phyloP scores from a whole-genome alignment of 2,329 filamentous ascomycete genomes.

The Lojkania enalia region DNA sequence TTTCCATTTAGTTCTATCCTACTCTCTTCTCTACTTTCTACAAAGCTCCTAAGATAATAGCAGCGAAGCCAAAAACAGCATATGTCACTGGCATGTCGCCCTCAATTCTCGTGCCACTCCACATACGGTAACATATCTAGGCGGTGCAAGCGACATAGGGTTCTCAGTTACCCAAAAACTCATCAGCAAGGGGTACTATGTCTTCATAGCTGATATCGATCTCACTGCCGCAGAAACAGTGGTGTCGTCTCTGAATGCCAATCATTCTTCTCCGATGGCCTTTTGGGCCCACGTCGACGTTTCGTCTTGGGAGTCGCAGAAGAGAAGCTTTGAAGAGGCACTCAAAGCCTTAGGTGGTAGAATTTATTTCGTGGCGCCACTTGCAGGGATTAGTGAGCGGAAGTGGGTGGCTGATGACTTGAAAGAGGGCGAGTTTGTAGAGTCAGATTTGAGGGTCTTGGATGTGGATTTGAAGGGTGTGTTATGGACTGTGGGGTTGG shows the following conservation, averaged over 20 bases:
- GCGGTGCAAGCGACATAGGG: constrained; percentile 41
- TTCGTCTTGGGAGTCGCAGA: constrained; percentile 44
- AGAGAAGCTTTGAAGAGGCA: constrained; percentile 41
- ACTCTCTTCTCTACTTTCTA: too few relatives aligned
- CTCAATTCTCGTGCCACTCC: not conserved
- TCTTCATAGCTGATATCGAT: constrained; percentile 53
- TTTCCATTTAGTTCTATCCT: too few relatives aligned
- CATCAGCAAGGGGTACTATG: constrained; percentile 45
- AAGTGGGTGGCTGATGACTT: constrained; percentile 36
- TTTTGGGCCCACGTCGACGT: constrained; percentile 36
- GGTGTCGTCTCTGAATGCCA: constrained; percentile 21
- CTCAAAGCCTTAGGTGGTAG: constrained; percentile 39
- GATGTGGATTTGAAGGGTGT: constrained; percentile 49
- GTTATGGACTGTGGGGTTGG: constrained; percentile 48
- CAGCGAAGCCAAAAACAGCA: not conserved
- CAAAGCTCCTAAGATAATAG: too few relatives aligned
- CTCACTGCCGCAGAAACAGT: constrained; percentile 28
- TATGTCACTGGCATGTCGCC: not conserved
- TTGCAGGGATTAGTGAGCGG: constrained; percentile 48
- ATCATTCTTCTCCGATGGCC: constrained; percentile 8
- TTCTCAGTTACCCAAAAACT: constrained; percentile 37
- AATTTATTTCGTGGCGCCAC: constrained; percentile 48
- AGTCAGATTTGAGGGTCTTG: constrained; percentile 45
- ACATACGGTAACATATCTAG: constrained; percentile 9
- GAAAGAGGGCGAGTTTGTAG: constrained; percentile 32